These are phyloP conservation scores for Aspergillus fructus DNA, from an alignment of 2,329 filamentous ascomycete species.

Conservation along the genomic window DNA sequence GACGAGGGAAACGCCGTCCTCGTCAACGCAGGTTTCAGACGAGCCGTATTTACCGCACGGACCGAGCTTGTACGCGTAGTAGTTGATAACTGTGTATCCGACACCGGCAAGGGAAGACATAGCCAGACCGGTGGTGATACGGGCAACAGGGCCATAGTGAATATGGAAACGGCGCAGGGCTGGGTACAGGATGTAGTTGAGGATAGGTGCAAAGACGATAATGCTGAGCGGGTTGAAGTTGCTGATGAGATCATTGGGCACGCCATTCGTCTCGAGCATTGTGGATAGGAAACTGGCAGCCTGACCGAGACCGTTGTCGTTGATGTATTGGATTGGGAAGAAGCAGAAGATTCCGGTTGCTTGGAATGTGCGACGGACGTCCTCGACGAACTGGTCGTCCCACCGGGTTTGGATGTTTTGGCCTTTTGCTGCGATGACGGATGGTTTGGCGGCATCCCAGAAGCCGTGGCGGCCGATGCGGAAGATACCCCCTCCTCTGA, in stretches of 20 bases:
- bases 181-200: slow-evolving; percentile 52
- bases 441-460: slow-evolving; percentile 37
- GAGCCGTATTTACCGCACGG: slow-evolving; percentile 7
- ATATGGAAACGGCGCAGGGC: slow-evolving; percentile 42
- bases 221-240: slow-evolving; percentile 55
- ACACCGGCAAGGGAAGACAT: slow-evolving; percentile 49
- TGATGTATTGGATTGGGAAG: slow-evolving; percentile 41
- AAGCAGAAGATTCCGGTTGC: slow-evolving; percentile 39
- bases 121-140: slow-evolving; percentile 52
- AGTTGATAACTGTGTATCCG: slow-evolving; percentile 8
- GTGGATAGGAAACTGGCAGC: slow-evolving; percentile 51
- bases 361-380: slow-evolving; percentile 31
- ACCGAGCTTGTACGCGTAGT: slow-evolving; percentile 9
- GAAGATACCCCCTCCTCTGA: slow-evolving; percentile 25
- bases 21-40: slow-evolving; percentile 2
- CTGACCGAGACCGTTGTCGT: slow-evolving; percentile 51
- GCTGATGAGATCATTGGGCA: slow-evolving; percentile 51
- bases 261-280: slow-evolving; percentile 50
- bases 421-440: slow-evolving; percentile 22
- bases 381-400: slow-evolving; percentile 37
- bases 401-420: slow-evolving; percentile 31
- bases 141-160: slow-evolving; percentile 49
- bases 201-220: slow-evolving; percentile 47
- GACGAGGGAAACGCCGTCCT: neutral
- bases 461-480: slow-evolving; percentile 33